Conservation (phyloP, 2,329 filamentous ascomycete species). For the Blumeria hordei region DNA sequence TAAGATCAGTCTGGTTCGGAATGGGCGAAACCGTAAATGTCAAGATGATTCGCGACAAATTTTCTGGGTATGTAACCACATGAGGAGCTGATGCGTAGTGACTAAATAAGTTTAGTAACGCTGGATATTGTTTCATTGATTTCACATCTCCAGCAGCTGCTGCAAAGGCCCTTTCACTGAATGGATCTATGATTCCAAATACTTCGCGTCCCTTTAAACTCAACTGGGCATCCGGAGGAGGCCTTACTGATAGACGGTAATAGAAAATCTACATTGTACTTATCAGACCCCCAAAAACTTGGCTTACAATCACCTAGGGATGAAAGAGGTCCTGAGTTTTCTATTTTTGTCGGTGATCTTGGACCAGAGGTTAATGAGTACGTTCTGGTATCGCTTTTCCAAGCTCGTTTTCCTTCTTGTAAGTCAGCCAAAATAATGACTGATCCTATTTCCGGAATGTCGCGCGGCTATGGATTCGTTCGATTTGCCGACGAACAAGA, state of each 20-base stretch:
- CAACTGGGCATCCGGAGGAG: constrained; percentile 96
- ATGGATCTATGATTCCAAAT: constrained; percentile 78
- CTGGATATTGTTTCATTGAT: constrained; percentile 96
- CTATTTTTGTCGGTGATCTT: constrained; percentile 93
- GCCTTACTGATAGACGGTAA: constrained; percentile 77
- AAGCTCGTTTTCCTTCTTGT: constrained; percentile 86
- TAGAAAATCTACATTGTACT: constrained; percentile 11
- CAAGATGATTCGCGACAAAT: constrained; percentile 98
- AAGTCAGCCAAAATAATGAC: constrained; percentile 99
- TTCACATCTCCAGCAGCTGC: constrained; percentile 66
- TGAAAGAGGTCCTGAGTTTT: constrained; percentile 86
- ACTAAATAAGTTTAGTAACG: constrained; percentile 37
- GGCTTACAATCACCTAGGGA: constrained; percentile 32
- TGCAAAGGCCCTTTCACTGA: constrained; percentile 71
- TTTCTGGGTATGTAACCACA: constrained; percentile 51
- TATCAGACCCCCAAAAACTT: constrained; percentile 4
- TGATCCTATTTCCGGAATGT: constrained; percentile 92
- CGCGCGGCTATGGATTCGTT: constrained; percentile 91
- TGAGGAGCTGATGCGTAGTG: not conserved
- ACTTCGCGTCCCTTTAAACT: constrained; percentile 91
- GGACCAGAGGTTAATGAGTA: constrained; percentile 98
- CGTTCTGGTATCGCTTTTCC: constrained; percentile 89
- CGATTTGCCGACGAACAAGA: constrained; percentile 90
- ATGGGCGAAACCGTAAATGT: constrained; percentile 91
- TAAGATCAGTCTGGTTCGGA: constrained; percentile 76